phyloP scores from a whole-genome alignment of 257 asterid genomes.

The Eustoma russellianum region DNA sequence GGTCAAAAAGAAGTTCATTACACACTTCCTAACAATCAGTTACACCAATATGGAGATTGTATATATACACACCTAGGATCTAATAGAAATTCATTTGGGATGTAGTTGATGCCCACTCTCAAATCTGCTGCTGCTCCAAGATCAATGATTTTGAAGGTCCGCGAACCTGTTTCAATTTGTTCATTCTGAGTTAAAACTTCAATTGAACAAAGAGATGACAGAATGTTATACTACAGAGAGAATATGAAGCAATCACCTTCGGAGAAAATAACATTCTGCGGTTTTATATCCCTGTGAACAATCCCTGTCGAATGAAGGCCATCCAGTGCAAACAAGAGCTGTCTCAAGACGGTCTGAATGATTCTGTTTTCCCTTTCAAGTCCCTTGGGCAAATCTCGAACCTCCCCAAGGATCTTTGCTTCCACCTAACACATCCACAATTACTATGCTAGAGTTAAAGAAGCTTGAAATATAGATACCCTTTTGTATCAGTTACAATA shows the following conservation, averaged over 20 bases:
- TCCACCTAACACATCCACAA: constrained; percentile 48
- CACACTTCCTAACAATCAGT: background rate
- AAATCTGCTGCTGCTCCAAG: constrained; percentile 98
- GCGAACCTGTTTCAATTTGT: constrained; percentile 49
- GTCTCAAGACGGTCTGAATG: constrained; percentile 84
- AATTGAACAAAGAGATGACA: background rate
- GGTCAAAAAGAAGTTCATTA: background rate
- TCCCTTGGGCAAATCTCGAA: constrained; percentile 63
- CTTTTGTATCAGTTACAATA: too few species aligned
- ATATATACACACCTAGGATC: constrained; percentile 65
- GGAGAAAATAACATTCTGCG: constrained; percentile 86
- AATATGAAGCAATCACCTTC: constrained; percentile 45
- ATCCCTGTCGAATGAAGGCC: constrained; percentile 93
- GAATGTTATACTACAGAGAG: background rate
- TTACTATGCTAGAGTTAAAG: background rate
- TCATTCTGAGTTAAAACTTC: constrained; percentile 6
- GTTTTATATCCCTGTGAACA: constrained; percentile 93
- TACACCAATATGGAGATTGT: background rate
- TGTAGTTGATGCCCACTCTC: constrained; percentile 94
- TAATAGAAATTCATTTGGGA: constrained; percentile 85
- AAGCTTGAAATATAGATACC: too few species aligned
- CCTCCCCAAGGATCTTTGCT: constrained; percentile 66
- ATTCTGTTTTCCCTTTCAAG: constrained; percentile 81
- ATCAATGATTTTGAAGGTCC: constrained; percentile 84
- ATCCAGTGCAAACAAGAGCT: constrained; percentile 79